phyloP scores from a whole-genome alignment of 1,139 yeast genomes.

The Maudiozyma humilis region DNA sequence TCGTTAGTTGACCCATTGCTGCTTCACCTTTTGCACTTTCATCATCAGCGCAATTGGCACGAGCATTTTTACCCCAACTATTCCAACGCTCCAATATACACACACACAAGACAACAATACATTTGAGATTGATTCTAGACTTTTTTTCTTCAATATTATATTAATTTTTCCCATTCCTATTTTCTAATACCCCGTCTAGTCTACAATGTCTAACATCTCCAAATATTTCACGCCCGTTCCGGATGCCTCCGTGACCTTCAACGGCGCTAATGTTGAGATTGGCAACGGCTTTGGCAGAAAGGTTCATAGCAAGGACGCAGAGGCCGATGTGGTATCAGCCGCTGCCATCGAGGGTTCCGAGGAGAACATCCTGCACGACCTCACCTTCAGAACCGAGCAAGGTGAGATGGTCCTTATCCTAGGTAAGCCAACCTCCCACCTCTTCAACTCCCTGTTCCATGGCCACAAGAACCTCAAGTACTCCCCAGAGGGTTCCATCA shows the following conservation, averaged over 20 bases:
- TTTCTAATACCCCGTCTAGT: not conserved
- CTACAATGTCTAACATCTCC: constrained; percentile 9
- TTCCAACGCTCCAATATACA: too few species aligned
- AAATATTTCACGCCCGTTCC: constrained; percentile 21
- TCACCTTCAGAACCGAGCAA: constrained; percentile 24
- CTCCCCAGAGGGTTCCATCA: constrained; percentile 27
- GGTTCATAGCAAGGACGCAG: constrained; percentile 5
- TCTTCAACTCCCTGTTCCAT: constrained; percentile 18
- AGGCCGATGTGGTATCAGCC: constrained; percentile 4
- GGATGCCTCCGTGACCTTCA: constrained; percentile 22
- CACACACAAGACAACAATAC: too few species aligned
- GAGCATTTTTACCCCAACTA: too few species aligned
- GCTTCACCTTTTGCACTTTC: not conserved
- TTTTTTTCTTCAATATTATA: too few species aligned
- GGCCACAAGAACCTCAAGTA: constrained; percentile 27
- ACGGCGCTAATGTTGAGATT: constrained; percentile 17
- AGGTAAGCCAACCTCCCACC: constrained; percentile 23
- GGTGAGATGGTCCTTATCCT: constrained; percentile 25
- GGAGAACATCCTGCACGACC: constrained; percentile 14
- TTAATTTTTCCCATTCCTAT: not conserved
- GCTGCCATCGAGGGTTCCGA: constrained; percentile 1
- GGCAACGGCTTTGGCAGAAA: constrained; percentile 4
- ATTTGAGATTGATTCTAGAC: not conserved
- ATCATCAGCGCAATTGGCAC: too few species aligned
- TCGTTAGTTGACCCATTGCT: too few species aligned